These are phyloP conservation scores for Debaryomyces castellii DNA, from an alignment of 805 yeast genomes.

Conservation along the genomic window DNA sequence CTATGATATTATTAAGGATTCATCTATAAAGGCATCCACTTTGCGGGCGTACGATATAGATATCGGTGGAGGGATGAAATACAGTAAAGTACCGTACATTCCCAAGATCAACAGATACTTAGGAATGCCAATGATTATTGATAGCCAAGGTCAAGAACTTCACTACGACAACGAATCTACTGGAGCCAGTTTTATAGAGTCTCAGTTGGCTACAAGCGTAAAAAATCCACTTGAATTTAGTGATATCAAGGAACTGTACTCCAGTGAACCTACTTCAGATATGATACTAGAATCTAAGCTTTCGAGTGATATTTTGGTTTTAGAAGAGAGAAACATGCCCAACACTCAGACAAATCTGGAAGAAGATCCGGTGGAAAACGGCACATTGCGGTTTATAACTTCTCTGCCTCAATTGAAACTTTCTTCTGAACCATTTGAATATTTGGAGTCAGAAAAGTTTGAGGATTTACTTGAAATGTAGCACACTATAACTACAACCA, in stretches of 20 bases:
- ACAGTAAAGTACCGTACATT: not conserved
- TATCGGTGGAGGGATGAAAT: not conserved
- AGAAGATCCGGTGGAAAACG: not conserved
- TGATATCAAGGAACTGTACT: not conserved
- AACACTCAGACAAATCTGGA: no score
- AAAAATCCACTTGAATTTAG: not conserved
- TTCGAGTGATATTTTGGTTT: no score
- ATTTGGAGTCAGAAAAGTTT: slow-evolving; percentile 3
- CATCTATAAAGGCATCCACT: slow-evolving; percentile 13
- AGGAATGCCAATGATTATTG: not conserved
- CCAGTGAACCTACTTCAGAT: not conserved
- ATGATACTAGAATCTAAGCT: no score
- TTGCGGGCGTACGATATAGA: slow-evolving; percentile 13
- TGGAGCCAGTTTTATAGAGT: not conserved
- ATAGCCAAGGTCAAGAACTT: slow-evolving; percentile 1
- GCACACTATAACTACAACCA: not conserved
- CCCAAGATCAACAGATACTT: not conserved
- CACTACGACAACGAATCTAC: not conserved
- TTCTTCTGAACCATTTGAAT: slow-evolving; percentile 6
- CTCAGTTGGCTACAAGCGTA: not conserved
- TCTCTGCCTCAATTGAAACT: not conserved
- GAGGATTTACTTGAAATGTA: not conserved
- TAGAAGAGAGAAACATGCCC: no score
- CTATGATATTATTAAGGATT: slow-evolving; percentile 16
- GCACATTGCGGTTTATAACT: not conserved